Base-by-base conservation (phyloP, 441 rosid species). In the Bruguiera hainesii region DNA sequence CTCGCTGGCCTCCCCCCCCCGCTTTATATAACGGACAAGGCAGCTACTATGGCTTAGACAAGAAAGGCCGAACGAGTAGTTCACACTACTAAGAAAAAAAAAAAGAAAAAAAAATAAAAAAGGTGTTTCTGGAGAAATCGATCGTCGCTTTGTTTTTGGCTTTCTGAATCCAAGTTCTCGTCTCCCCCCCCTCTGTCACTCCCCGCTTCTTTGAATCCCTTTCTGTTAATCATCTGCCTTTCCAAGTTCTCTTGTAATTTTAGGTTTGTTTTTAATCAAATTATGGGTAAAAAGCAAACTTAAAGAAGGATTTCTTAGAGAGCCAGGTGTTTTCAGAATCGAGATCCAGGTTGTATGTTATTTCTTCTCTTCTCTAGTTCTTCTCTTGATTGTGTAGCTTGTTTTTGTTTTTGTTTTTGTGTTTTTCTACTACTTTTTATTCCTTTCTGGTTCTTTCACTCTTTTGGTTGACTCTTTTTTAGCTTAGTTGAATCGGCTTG, bases 221-320 rank as follows among this genome's bases (percentile, higher is more conserved):
- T 83, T 83, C 96, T 87, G 91, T 80, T 56, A 80, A 86, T 83
- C 83, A 82, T 79, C 90, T 81, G 88, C 77, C 83, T 87, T 83
- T 83, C 71, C 71, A 63, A 42, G 76, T 76, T 64, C 56, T 73
- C 68, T 51, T 35, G 60, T 64, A 21, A 37, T 60, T 71, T 48
- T 67, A 77, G 81, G 85, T 81, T 86, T 82, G 82, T 81, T 80
- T 78, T 70, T 56, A 7, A 26, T 33, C 42, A 35, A 39, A 1
- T 63, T 23, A 37, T 50, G 42, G 13, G 11, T 76, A n/a, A 16
- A 75, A 79, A 69, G 78, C 80, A 83, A 89, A 76, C 89, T 86
- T 83, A 29, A 60, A 73, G 76, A 84, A 74, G 73, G 71, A 65
- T 79, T 75, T 63, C 56, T 21, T 79, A 29, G 77, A 75, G 81